Evolutionary conservation across 352 stramenopile species (phyloP), one percentile per base, ranked within the genome.

Genomic region (Phytophthora pseudosyringae): DNA sequence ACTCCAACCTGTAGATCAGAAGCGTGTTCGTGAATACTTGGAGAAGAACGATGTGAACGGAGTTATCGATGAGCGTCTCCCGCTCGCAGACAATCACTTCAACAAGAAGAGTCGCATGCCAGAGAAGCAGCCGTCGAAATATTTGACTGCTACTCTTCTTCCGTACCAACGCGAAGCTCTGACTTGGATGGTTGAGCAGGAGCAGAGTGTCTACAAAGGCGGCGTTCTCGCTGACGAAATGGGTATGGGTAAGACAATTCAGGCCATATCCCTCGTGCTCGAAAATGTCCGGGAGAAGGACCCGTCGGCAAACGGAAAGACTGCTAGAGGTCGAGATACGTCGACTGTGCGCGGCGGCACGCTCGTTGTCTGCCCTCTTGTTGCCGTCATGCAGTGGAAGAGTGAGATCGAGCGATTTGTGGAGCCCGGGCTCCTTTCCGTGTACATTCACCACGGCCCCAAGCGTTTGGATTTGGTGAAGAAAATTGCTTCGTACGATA

Each of bases 221-320:
- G 98, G 98, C 3, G 98, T 99, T 45, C 67, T 99, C 5, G 98
- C 97, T 0, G 98, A 99, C 60, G 97, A 99, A 80, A 99, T 99
- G 97, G 96, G 93, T 13, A 97, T 97, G 91, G 92, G 97, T 9
- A 99, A 99, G 69, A 99, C 97, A 0, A 86, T 99, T 41, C 97
- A 99, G 81, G 96, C 97, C 3, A 99, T 99, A 51, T 89, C 92
- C 5, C 79, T 97, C 8, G 98, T 99, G 26, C 69, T 99, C 1
- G 94, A 98, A 56, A 98, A 98, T 62, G 25, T 74, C 79, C 18
- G 91, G 81, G 7, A 59, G 49, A 32, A 38, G 47, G 29, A 49
- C 10, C 5, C 49, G 25, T 40, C 41, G 15, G 12, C 45, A 11
- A 68, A 45, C 7, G 74, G 72, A 5, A 68, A 71, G 7, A 53